Percentiles rank a stretch among this genome's conserved stretches.
phyloP scores from a whole-genome alignment of 257 asterid species.

The Solanum sejunctum region DNA sequence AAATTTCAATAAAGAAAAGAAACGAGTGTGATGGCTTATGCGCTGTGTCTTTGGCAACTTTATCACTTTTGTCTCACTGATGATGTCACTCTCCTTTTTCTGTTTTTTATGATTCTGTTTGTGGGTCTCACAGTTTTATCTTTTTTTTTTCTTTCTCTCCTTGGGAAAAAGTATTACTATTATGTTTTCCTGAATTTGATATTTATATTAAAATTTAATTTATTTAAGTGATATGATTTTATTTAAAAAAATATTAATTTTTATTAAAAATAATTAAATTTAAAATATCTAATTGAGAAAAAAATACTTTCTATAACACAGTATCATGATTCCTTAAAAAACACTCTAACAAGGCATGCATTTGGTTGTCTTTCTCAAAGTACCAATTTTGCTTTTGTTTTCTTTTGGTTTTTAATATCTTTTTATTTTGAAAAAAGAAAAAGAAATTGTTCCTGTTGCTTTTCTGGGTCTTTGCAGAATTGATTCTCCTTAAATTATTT shows the following conservation, averaged over 20 bases:
- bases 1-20: slow-evolving; percentile 5
- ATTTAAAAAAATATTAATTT: no score
- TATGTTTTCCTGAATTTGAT: no score
- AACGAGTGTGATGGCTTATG: neutral
- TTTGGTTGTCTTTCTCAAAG: slow-evolving; percentile 17
- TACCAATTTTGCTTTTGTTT: slow-evolving; percentile 15
- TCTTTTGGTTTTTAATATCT: neutral
- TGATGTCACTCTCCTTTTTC: slow-evolving; percentile 2
- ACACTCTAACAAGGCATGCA: slow-evolving; percentile 31
- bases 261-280: no score
- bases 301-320: no score
- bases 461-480: slow-evolving; percentile 3
- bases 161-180: no score
- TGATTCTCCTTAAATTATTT: slow-evolving; percentile 10
- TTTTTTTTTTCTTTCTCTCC: neutral
- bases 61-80: neutral
- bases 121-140: slow-evolving; percentile 9
- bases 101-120: slow-evolving; percentile 6
- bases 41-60: slow-evolving; percentile 29
- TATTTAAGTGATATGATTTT: no score
- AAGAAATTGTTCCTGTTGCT: neutral
- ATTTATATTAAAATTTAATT: no score
- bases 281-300: no score
- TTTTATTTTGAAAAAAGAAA: neutral
- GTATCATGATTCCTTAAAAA: neutral